Evolutionary conservation across 441 rosid genomes (phyloP), one percentile per base, ranked within the genome.

Genomic region (Viola pubescens): DNA sequence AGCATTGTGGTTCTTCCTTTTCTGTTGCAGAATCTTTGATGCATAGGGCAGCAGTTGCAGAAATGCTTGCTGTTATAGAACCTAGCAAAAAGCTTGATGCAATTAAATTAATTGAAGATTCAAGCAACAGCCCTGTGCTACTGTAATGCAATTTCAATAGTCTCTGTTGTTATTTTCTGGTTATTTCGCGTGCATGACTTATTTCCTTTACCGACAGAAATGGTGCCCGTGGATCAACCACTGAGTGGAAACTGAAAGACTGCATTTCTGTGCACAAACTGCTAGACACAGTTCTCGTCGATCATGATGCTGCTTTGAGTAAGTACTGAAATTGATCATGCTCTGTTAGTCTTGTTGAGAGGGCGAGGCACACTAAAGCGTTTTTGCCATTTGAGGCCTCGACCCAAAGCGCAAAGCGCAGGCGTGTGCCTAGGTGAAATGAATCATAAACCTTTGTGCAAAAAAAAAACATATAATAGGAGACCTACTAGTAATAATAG

Each of bases 11-110:
- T 61, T 34, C 48, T 60, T 43, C 13, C 46, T 54, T 54, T 0
- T 65, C 52, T 67, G 39, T 60, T 54, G 70, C 86, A 94, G 99
- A 75, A 77, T 91, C 97, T 47, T 84, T 94, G 84, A 83, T 82
- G 92, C 99, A 94, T 78, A 94, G 96, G 74, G 92, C 84, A 54
- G 97, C 98, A 47, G 95, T 76, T 60, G 96, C 99, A 12, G 99
- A 94, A 77, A 89, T 91, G 96, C 58, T 89, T 26, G 69, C 52
- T 71, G 71, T 82, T 58, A 77, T 94, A 70, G 95, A 87, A 70
- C 84, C 92, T 45, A 73, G 70, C 77, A 83, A 79, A 77, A 84
- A 86, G 77, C 56, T 77, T 4, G 95, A 86, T 70, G 98, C 98
- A 65, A 59, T 86, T 71, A 83, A 82, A 64, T 73, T 88, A 69